phyloP scores from a whole-genome alignment of 345 rosid species.

The Lepidium didymum region DNA sequence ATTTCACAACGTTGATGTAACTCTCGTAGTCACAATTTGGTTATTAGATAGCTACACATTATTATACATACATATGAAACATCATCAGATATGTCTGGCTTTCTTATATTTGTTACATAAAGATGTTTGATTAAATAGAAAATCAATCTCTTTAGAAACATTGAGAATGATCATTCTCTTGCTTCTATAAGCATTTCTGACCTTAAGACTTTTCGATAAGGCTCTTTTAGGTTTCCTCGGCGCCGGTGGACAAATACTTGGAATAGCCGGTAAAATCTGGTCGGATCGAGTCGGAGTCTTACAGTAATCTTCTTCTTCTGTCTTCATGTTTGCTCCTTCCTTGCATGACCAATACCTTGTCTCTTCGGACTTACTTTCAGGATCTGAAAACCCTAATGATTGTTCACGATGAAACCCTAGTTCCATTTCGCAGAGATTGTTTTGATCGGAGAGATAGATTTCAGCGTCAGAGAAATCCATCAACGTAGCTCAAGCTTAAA shows the following conservation, averaged over 20 bases:
- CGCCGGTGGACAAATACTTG: constrained; percentile 59
- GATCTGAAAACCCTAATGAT: constrained; percentile 18
- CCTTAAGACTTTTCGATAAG: constrained; percentile 28
- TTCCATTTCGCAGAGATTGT: background rate
- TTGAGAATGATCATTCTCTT: constrained; percentile 38
- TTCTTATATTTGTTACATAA: constrained; percentile 49
- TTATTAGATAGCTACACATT: background rate
- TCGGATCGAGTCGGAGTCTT: constrained; percentile 58
- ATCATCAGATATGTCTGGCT: constrained; percentile 28
- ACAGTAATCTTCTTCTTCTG: constrained; percentile 11
- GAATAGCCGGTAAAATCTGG: constrained; percentile 33
- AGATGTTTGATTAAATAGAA: constrained; percentile 36
- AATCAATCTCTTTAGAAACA: constrained; percentile 57
- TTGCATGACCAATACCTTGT: background rate
- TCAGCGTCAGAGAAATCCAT: constrained; percentile 22
- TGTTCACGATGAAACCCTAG: constrained; percentile 1
- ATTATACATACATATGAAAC: constrained; percentile 9
- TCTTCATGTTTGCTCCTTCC: background rate
- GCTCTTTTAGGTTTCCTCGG: constrained; percentile 69
- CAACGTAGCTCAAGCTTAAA: constrained; percentile 4
- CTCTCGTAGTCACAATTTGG: constrained; percentile 8
- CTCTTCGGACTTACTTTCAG: background rate
- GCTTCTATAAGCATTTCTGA: constrained; percentile 14
- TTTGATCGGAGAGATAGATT: constrained; percentile 12
- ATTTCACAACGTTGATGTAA: background rate